Evolutionary conservation across 1,139 yeast species (phyloP).

Genomic region (Taiozyma sp.): DNA sequence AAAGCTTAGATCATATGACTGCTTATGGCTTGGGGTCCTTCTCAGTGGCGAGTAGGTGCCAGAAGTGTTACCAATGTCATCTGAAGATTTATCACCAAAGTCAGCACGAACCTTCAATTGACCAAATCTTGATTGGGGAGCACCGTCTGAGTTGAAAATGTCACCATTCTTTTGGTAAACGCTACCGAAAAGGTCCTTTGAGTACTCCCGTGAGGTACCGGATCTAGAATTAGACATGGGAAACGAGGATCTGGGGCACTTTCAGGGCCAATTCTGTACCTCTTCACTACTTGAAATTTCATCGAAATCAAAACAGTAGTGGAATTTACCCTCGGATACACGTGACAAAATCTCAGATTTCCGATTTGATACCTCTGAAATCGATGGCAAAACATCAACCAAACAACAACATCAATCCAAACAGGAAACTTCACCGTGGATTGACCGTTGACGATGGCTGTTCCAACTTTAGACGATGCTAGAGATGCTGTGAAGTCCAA

Average conservation of each 20-base stretch:
- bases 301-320: not conserved
- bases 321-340: not conserved
- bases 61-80: slow-evolving; percentile 13
- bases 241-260: not conserved
- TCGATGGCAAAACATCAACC: not conserved
- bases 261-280: not conserved
- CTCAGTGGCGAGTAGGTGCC: slow-evolving; percentile 17
- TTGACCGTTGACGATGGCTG: slow-evolving; percentile 10
- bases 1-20: slow-evolving; percentile 12
- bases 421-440: not conserved
- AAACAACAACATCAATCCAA: not conserved
- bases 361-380: not conserved
- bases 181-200: slow-evolving; percentile 22
- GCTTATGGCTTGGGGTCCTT: slow-evolving; percentile 22
- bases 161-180: slow-evolving; percentile 19
- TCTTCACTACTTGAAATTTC: not conserved
- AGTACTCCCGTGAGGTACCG: slow-evolving; percentile 13
- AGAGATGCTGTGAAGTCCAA: slow-evolving; percentile 47
- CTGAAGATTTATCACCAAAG: slow-evolving; percentile 16
- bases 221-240: slow-evolving; percentile 8
- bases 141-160: slow-evolving; percentile 12
- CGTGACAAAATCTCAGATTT: not conserved
- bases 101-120: slow-evolving; percentile 14
- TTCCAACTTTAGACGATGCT: slow-evolving; percentile 48
- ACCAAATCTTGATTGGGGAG: slow-evolving; percentile 15